Evolutionary conservation across 345 rosid genomes (phyloP), one percentile per base, ranked within the genome.

Genomic region (Rhizophora mangle): DNA sequence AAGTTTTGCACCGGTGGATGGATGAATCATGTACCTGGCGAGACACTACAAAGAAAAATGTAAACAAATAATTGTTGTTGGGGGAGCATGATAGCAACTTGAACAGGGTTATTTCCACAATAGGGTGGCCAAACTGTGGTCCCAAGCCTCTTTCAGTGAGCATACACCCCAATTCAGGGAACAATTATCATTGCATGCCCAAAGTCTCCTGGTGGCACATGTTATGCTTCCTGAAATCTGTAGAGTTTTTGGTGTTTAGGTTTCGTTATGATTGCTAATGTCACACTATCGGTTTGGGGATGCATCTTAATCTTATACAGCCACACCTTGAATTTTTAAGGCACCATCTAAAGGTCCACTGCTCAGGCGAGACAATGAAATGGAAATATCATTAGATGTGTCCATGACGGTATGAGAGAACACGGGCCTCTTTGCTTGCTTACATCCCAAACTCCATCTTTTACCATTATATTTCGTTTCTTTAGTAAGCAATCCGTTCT

Each of bases 201-300:
- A 22, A 78, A 3, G 51, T 61, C 70, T 46, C 47, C 31, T 9
- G 26, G 19, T 13, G 18, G 79, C 85, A 82, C 81, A 71, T 73
- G 82, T 64, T 60, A 3, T 49, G 63, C 72, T 63, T 61, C 54
- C 49, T 19, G 57, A 69, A 63, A 62, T 31, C 62, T 47, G 68
- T 66, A 61, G 52, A 68, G 51, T 8, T 21, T 26, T 8, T 18
- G 5, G 22, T 2, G 5, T 11, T 43, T 43, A 43, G 19, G 49
- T 43, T 43, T 43, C 49, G 5, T 43, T 13, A 43, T 43, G 49
- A 43, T 13, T 43, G 49, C 15, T 15, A 13, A 11, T 43, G 49
- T 43, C 49, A 39, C 5, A 13, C 18, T 11, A 0, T 3, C 13
- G 3, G 4, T 43, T 3, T 13, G 49, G 18, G 49, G 49, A 13